Base-by-base conservation (phyloP, 1,284 basidiomycete genomes). In the Xanthoconium separans region DNA sequence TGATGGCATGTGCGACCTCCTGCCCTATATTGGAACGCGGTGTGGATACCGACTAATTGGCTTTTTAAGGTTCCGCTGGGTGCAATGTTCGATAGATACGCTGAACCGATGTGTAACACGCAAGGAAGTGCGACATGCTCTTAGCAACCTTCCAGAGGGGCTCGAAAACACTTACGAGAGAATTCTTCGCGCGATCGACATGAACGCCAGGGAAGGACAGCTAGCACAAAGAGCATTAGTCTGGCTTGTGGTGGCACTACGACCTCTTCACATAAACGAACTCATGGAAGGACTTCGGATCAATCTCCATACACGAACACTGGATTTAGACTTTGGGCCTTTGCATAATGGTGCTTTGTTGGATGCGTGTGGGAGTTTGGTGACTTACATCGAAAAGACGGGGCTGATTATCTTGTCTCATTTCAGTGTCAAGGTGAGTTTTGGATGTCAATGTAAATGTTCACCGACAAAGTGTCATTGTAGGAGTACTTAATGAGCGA, bases 171-270 rank as follows among this genome's bases (percentile, higher is more conserved):
- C 30, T 12, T 49, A 49, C 22, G 47, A 36, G 41, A 50, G 48
- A 29, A 43, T 43, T 15, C 48, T 50, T 3, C 33, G 20, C 6
- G 18, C 40, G 5, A 53, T 50, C 20, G 30, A 43, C 9, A 24
- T 4, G 2, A 16, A 27, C 6, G 3, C 4, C 15, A 18, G 18
- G 11, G 18, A 43, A n/a, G 40, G 51, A 13, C 10, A 18, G n/a
- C 22, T 53, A 9, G 51, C 51, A 1, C 33, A 3, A 24, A 18
- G 51, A 9, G 47, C 48, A 2, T 36, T 53, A 4, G 3, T 34
- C 15, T 52, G 51, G 47, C 51, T 52, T 1, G 39, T 51, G 3
- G 51, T 31, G 8, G 42, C 60, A 15, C 89, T 9, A n/a, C 36
- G 36, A n/a, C 16, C 16, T 37, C 10, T 37, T 15, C 36, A n/a